A percentile compares a stretch with the other conserved stretches of the same genome.
Evolutionary conservation across 2,329 filamentous ascomycete species (phyloP).

Genomic region (Diaporthe citri): DNA sequence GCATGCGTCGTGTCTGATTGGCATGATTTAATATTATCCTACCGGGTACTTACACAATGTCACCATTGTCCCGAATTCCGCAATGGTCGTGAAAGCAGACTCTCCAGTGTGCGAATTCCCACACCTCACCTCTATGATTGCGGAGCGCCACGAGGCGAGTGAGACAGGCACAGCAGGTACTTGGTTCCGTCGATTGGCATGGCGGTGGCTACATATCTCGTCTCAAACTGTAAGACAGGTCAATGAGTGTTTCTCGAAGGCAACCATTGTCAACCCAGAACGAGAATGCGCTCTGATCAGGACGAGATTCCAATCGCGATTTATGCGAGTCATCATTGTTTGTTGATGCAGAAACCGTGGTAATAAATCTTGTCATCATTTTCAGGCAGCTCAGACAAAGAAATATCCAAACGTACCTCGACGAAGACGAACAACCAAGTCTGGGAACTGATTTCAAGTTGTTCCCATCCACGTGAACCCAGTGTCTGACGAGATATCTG

Average conservation of each 20-base stretch:
- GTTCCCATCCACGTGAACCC: neutral
- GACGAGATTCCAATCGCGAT: constrained; percentile 34
- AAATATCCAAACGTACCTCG: neutral
- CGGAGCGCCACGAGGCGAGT: neutral
- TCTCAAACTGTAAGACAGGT: neutral
- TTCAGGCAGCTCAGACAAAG: neutral
- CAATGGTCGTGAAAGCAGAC: neutral
- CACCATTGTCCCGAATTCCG: neutral
- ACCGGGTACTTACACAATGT: neutral
- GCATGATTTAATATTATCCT: neutral
- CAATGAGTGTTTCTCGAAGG: neutral
- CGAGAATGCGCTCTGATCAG: constrained; percentile 13
- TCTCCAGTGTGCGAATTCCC: neutral
- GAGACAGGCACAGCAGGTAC: neutral
- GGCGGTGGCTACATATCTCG: neutral
- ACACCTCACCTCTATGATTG: neutral
- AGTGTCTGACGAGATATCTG: neutral
- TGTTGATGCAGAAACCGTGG: constrained; percentile 32
- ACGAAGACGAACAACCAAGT: neutral
- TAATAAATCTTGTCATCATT: constrained; percentile 33
- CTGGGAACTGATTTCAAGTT: neutral
- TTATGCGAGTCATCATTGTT: constrained; percentile 31
- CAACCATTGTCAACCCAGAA: neutral
- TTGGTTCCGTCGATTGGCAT: no score
- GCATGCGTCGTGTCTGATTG: neutral